These are phyloP conservation scores for Thielaviopsis musarum DNA, from an alignment of 2,329 filamentous ascomycete genomes.

Conservation along the genomic window DNA sequence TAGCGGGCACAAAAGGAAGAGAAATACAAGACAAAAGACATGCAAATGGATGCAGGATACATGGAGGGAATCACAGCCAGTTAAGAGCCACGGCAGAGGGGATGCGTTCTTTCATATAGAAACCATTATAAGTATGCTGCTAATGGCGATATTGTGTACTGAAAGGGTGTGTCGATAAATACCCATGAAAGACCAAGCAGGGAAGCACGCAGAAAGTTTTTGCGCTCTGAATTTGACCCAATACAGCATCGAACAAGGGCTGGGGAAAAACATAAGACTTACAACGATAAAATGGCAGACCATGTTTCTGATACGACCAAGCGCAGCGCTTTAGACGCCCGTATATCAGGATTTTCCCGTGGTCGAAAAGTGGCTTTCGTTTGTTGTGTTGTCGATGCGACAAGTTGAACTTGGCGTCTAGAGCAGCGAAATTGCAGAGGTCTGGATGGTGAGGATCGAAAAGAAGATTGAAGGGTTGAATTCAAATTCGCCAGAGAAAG, in stretches of 20 bases:
- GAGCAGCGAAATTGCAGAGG: background rate
- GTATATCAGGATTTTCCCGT: background rate
- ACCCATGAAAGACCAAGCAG: background rate
- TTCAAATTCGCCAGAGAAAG: no score
- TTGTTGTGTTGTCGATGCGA: background rate
- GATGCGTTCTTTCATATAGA: background rate
- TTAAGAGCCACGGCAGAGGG: background rate
- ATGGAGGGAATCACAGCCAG: background rate
- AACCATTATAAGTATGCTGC: background rate
- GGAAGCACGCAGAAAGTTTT: background rate
- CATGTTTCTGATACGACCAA: background rate
- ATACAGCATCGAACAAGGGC: background rate
- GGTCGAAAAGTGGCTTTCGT: background rate
- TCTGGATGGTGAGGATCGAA: background rate
- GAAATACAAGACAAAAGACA: background rate
- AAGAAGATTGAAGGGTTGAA: no score
- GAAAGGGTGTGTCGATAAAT: conserved; percentile 12
- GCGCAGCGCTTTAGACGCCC: conserved; percentile 3
- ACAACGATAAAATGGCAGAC: background rate
- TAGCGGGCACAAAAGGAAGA: background rate
- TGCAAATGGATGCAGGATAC: background rate
- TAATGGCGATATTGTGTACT: conserved; percentile 16
- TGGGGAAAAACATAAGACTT: background rate
- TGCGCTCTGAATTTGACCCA: background rate
- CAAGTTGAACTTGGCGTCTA: background rate